Evolutionary conservation across 345 rosid species (phyloP).

Genomic region (Erysimum cheiranthoides): DNA sequence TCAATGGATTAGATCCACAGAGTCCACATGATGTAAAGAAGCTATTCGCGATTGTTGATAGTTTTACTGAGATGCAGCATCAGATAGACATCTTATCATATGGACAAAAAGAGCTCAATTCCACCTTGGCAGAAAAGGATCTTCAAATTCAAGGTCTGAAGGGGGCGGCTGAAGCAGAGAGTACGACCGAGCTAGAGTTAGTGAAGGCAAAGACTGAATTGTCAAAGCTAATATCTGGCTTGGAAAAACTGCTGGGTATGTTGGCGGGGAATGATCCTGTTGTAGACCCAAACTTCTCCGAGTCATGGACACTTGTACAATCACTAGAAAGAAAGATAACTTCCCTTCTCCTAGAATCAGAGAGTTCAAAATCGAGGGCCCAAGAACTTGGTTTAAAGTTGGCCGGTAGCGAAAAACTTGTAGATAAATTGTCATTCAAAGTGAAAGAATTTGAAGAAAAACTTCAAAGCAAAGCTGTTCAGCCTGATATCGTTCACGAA

Average conservation of each 20-base stretch:
- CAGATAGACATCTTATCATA: conserved; percentile 57
- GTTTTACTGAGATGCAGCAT: conserved; percentile 55
- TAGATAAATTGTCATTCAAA: conserved; percentile 66
- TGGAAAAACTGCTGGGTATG: conserved; percentile 58
- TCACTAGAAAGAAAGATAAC: conserved; percentile 59
- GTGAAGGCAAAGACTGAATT: conserved; percentile 62
- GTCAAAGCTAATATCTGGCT: conserved; percentile 54
- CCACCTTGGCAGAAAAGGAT: conserved; percentile 56
- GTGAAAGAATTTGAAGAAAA: conserved; percentile 71
- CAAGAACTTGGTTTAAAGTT: conserved; percentile 72
- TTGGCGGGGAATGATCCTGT: conserved; percentile 54
- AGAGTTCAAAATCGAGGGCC: conserved; percentile 62
- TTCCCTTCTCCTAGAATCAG: conserved; percentile 59
- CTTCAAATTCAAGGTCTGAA: conserved; percentile 66
- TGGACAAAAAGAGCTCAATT: conserved; percentile 62
- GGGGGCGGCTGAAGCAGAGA: conserved; percentile 52
- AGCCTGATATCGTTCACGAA: conserved; percentile 70
- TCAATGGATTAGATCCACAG: conserved; percentile 48
- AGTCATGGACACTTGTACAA: conserved; percentile 53
- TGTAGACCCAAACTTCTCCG: conserved; percentile 51
- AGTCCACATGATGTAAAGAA: conserved; percentile 57
- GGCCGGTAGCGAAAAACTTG: conserved; percentile 65
- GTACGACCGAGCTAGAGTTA: conserved; percentile 45
- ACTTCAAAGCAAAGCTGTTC: conserved; percentile 50
- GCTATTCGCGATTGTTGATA: conserved; percentile 63